Evolutionary conservation across 257 asterid species (phyloP).

Genomic region (Forsythia suspensa): DNA sequence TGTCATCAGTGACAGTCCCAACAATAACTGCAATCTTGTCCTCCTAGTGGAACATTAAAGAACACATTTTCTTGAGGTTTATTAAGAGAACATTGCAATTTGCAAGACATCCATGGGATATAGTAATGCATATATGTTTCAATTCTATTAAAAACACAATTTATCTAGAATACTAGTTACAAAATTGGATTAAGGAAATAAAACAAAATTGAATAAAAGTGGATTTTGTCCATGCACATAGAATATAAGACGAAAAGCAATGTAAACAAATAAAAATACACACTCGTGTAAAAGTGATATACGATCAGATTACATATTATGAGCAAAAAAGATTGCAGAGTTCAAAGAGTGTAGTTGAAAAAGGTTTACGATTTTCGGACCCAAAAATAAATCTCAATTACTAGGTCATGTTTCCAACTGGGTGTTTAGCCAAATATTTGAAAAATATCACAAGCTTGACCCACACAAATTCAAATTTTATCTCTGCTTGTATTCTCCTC

Average conservation of each 20-base stretch:
- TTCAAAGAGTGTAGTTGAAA: neutral
- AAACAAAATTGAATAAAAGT: too few relatives aligned
- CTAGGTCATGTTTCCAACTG: neutral
- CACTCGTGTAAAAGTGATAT: neutral
- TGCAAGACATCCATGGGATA: neutral
- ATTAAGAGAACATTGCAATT: neutral
- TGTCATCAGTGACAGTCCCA: conserved; percentile 43
- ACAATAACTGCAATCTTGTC: conserved; percentile 38
- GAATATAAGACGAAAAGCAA: neutral
- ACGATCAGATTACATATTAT: neutral
- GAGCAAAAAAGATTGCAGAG: neutral
- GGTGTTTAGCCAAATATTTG: neutral
- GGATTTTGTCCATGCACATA: neutral
- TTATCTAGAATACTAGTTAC: neutral
- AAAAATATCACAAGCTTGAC: neutral
- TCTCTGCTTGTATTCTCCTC: neutral
- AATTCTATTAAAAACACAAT: neutral
- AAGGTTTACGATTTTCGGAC: too few relatives aligned
- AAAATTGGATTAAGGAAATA: neutral
- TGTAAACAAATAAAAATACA: too few relatives aligned
- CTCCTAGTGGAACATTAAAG: conserved; percentile 23
- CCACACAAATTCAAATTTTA: neutral
- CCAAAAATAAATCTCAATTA: neutral
- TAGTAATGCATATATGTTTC: neutral
- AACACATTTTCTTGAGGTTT: neutral